Evolutionary conservation across 305 asterid species (phyloP), one percentile per base, ranked within the genome.

Genomic region (Fraxinus xanthoxyloides): DNA sequence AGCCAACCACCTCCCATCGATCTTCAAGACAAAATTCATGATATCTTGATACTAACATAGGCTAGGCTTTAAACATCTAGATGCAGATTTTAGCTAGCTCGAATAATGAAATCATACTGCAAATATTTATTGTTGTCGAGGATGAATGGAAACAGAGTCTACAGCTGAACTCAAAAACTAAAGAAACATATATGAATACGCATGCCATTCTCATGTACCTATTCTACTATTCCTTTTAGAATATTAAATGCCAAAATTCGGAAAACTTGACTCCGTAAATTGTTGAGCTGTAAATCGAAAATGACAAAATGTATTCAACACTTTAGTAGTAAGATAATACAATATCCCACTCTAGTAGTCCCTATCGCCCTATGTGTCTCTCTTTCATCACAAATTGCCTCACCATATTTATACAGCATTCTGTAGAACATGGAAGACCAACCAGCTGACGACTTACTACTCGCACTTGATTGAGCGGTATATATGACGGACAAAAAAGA

Each of bases 401-500:
- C 24, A 23, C 31, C 72, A 63, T 63, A 63, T 63, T 63, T 24
- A 63, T 63, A 23, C 32, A 24, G 72, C 34, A 63, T 24, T 63
- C 72, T 21, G 69, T 21, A 59, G 69, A 59, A 59, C 69, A 59
- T 59, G 69, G 69, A 59, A 19, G 69, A 59, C 69, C 2, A 30
- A 59, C 31, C 43, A n/a, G 31, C 1, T 28, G 31, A 26, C 28
- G 28, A 46, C 38, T 51, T 82, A 76, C 85, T 85, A 92, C 81
- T 90, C 94, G 78, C 95, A 90, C 86, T 90, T 90, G 26, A 92
- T 89, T 9, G 92, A 92, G 76, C 86, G 93, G 61, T 92, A 92
- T 36, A 92, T 92, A 79, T 92, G 97, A 79, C 94, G 93, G 6
- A 92, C 97, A 73, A 92, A 92, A 86, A 92, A 92, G 85, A 92